A percentile compares a stretch with the other conserved stretches of the same genome.
Conservation (phyloP, 208 protist genomes). For the Trypanosoma melophagium region DNA sequence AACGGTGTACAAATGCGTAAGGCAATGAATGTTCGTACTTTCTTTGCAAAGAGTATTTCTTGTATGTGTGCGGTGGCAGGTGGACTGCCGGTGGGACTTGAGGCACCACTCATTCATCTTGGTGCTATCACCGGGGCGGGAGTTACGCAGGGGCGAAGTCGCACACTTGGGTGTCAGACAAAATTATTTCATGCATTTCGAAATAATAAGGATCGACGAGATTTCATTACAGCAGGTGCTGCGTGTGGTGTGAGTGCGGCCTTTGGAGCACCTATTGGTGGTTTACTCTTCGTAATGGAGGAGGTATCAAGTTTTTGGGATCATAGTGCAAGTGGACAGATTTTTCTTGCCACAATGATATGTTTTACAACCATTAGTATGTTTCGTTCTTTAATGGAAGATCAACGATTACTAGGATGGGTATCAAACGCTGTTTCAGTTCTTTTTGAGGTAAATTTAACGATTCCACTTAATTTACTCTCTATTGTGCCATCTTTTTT, state of each 20-base stretch:
- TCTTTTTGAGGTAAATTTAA: conserved; percentile 87
- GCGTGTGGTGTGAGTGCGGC: conserved; percentile 94
- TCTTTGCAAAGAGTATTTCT: conserved; percentile 82
- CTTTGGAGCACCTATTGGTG: conserved; percentile 96
- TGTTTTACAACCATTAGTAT: conserved; percentile 82
- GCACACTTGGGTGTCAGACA: conserved; percentile 82
- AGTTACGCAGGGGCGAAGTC: conserved; percentile 89
- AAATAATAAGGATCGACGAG: conserved; percentile 91
- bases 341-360: conserved; percentile 93
- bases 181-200: conserved; percentile 78
- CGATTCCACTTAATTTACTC: conserved; percentile 80
- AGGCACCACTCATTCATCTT: conserved; percentile 96
- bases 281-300: conserved; percentile 96
- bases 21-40: conserved; percentile 85
- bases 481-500: conserved; percentile 86
- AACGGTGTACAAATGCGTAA: conserved; percentile 92
- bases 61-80: conserved; percentile 88
- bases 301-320: conserved; percentile 93
- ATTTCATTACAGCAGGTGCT: conserved; percentile 93
- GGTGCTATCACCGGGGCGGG: conserved; percentile 93
- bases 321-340: conserved; percentile 87
- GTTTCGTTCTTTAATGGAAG: conserved; percentile 78
- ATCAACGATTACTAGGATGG: conserved; percentile 72
- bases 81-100: conserved; percentile 91
- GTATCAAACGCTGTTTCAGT: conserved; percentile 82